phyloP scores from a whole-genome alignment of 164 flowering plant species.

The grape (Vitis vinifera) region DNA sequence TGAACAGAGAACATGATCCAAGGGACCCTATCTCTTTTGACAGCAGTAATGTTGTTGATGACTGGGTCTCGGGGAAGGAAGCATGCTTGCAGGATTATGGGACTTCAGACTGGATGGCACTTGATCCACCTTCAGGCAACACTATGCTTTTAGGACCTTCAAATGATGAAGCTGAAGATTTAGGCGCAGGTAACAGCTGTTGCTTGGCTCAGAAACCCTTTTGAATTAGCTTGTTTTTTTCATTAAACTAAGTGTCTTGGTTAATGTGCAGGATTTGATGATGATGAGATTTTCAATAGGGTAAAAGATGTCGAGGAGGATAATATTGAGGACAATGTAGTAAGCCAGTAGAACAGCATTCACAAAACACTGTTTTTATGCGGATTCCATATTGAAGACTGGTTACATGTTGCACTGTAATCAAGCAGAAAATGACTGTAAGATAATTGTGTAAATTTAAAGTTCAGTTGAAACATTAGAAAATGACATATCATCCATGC shows the following conservation, averaged over 20 bases:
- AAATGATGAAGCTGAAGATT: constrained; percentile 43
- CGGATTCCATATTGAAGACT: not conserved
- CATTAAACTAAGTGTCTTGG: not conserved
- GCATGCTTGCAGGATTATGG: constrained; percentile 33
- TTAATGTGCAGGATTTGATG: constrained; percentile 57
- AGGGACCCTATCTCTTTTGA: constrained; percentile 62
- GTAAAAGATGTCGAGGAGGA: constrained; percentile 36
- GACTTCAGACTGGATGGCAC: constrained; percentile 51
- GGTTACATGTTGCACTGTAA: not conserved
- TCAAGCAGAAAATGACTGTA: not conserved
- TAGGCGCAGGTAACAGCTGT: constrained; percentile 44
- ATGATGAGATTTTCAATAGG: constrained; percentile 46
- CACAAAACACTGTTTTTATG: not conserved
- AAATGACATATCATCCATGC: not conserved
- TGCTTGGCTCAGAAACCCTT: not conserved
- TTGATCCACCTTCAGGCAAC: constrained; percentile 45
- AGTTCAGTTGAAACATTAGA: not conserved
- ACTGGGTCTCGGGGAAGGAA: constrained; percentile 64
- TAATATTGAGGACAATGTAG: constrained; percentile 17
- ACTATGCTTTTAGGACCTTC: constrained; percentile 30
- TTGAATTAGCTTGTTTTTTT: not conserved
- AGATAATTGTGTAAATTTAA: not conserved
- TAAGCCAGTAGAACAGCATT: constrained; percentile 7
- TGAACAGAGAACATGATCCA: constrained; percentile 31
- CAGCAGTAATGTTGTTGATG: constrained; percentile 33